Evolutionary conservation across 2,329 filamentous ascomycete genomes (phyloP), one percentile per base, ranked within the genome.

Genomic region (Alternaria dauci): DNA sequence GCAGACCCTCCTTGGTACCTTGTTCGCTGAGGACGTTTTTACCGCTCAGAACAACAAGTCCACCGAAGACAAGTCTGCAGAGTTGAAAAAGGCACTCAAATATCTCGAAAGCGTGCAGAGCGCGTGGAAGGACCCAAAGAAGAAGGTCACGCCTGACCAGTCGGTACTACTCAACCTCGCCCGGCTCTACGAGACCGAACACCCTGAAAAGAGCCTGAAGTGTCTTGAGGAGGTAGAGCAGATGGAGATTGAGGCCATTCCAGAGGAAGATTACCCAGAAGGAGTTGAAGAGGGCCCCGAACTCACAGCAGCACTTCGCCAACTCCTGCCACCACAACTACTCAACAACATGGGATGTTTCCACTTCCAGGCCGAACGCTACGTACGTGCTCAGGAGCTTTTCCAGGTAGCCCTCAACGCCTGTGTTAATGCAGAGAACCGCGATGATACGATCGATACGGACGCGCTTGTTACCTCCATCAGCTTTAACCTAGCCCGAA

Each of bases 271-370:
- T 2, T 84, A 87, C 18, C 88, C 92, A 54, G 87, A 90, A 59
- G 84, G 67, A 25, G 54, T 78, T 16, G 76, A 77, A 38, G 71
- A 74, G 41, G 71, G 75, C 36, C 46, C 83, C 3, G 85, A 87
- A 30, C 80, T 87, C 58, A 86, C 86, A 56, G 82, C 82, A 23
- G 83, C 85, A 16, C 83, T 96, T 28, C 89, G 93, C 55, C 91
- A 94, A 74, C 85, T 90, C 59, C 83, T 99, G 1, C 92, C 94
- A 1, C 95, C 95, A 4, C 93, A 97, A 73, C 84, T 98, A 2
- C 85, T 99, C 43, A 99, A 98, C 83, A 99, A 99, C 76, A 96
- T 98, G 76, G 95, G 92, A 5, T 97, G 94, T 78, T 98, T 98
- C 80, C 88, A 96, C 69, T 97, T 93, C 68, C 93, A 97, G 75